Conservation (phyloP, 768 basidiomycete species). For the Terana coerulea region DNA sequence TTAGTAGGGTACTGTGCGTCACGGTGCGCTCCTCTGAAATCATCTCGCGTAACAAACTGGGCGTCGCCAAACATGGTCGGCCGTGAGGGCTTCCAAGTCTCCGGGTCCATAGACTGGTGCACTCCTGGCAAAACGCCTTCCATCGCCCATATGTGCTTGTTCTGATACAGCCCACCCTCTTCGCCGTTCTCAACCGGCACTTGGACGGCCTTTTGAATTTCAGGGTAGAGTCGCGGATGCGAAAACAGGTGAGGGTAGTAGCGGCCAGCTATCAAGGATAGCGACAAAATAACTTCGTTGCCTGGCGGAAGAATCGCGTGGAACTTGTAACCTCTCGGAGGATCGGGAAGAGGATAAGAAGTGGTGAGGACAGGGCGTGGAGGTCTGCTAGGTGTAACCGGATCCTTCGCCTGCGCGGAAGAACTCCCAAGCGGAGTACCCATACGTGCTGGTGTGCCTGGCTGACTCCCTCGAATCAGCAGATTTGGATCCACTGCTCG, state of each 20-base stretch:
- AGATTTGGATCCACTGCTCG: slow-evolving; percentile 14
- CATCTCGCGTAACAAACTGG: slow-evolving; percentile 34
- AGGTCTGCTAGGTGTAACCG: slow-evolving; percentile 28
- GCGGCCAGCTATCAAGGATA: slow-evolving; percentile 71
- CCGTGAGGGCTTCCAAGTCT: slow-evolving; percentile 48
- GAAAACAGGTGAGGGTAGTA: slow-evolving; percentile 73
- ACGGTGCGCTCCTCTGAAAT: slow-evolving; percentile 18
- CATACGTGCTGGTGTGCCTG: not conserved
- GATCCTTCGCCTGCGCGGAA: slow-evolving; percentile 15
- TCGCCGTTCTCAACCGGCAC: slow-evolving; percentile 28
- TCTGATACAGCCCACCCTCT: slow-evolving; percentile 32
- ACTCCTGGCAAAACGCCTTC: slow-evolving; percentile 68
- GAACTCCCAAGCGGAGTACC: not conserved
- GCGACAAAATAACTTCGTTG: slow-evolving; percentile 61
- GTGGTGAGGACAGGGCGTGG: slow-evolving; percentile 33
- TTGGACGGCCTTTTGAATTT: slow-evolving; percentile 37
- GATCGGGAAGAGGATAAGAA: slow-evolving; percentile 47
- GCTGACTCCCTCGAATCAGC: too few relatives aligned
- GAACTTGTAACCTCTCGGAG: slow-evolving; percentile 70
- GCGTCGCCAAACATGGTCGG: slow-evolving; percentile 61
- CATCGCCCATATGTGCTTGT: slow-evolving; percentile 61
- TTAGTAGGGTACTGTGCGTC: too few relatives aligned
- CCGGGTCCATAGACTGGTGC: slow-evolving; percentile 69
- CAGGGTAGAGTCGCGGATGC: slow-evolving; percentile 54
- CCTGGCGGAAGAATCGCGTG: slow-evolving; percentile 60